phyloP scores from a whole-genome alignment of 495 filamentous ascomycete genomes.

The Aspergillus hancockii region DNA sequence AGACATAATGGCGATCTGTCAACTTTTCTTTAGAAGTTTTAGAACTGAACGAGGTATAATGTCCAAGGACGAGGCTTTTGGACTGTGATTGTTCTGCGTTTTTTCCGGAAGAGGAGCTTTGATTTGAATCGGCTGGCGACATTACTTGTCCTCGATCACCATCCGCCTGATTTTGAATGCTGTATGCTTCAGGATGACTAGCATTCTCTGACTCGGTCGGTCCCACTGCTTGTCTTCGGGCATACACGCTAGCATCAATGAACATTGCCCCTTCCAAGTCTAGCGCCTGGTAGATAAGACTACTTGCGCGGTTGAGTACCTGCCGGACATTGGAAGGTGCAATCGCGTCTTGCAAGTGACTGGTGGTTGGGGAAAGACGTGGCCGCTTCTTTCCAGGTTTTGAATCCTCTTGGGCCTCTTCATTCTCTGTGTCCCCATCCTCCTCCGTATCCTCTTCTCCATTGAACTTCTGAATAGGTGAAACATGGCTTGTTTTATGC shows the following conservation, averaged over 20 bases:
- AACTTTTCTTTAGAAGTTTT: constrained; percentile 11
- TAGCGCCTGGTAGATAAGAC: constrained; percentile 28
- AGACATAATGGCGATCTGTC: constrained; percentile 25
- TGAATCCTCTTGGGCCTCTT: not conserved
- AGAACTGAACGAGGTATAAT: constrained; percentile 22
- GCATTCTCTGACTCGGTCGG: not conserved
- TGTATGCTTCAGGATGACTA: not conserved
- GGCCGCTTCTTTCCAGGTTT: constrained; percentile 16
- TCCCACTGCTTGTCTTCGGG: constrained; percentile 23
- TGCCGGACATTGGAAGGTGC: constrained; percentile 24
- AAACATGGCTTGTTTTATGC: not conserved
- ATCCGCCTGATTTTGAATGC: constrained; percentile 7
- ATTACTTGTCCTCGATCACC: not conserved
- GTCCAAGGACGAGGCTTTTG: constrained; percentile 26
- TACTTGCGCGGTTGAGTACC: constrained; percentile 22
- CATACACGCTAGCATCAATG: constrained; percentile 28
- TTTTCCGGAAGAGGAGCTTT: not conserved
- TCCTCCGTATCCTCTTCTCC: not conserved
- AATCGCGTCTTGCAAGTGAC: constrained; percentile 23
- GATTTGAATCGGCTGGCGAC: not conserved
- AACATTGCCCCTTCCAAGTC: constrained; percentile 31
- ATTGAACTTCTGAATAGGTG: constrained; percentile 21
- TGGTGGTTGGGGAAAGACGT: constrained; percentile 24
- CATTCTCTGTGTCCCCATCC: not conserved
- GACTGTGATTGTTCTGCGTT: constrained; percentile 2